Conservation (phyloP, 2,329 filamentous ascomycete genomes). For the Trichoderma citrinoviride region DNA sequence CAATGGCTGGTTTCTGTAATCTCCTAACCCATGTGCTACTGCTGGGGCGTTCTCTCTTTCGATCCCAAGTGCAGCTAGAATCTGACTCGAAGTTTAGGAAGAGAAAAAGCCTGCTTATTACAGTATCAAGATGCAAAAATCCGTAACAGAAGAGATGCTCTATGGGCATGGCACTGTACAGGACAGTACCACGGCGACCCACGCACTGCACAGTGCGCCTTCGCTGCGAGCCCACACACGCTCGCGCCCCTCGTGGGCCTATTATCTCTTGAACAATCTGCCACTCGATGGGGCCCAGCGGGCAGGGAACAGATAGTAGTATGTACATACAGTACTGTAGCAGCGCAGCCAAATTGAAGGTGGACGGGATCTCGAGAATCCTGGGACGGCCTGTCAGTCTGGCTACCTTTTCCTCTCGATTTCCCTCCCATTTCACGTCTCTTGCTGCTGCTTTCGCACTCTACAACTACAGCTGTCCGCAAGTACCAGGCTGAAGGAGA, state of each 20-base stretch:
- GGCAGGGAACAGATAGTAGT: conserved; percentile 4
- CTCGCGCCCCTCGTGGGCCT: conserved; percentile 13
- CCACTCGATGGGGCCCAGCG: conserved; percentile 17
- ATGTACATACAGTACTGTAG: neutral
- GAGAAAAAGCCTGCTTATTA: no score
- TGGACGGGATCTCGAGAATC: conserved; percentile 7
- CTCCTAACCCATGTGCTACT: neutral
- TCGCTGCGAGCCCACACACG: neutral
- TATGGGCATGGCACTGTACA: neutral
- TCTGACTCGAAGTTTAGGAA: no score
- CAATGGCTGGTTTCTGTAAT: neutral
- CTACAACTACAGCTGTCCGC: neutral
- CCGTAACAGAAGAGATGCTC: neutral
- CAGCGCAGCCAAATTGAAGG: conserved; percentile 13
- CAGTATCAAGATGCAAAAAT: no score
- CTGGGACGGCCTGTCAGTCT: neutral
- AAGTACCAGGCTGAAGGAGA: neutral
- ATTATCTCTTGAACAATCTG: conserved; percentile 20
- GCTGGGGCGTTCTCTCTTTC: no score
- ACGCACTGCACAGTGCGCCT: conserved; percentile 8
- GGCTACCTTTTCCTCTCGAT: neutral
- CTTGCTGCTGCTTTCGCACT: neutral
- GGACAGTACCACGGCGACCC: neutral
- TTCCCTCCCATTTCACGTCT: neutral
- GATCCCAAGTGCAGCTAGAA: no score